phyloP scores from a whole-genome alignment of 2,329 filamentous ascomycete genomes.

The Akanthomyces uredinophilus region DNA sequence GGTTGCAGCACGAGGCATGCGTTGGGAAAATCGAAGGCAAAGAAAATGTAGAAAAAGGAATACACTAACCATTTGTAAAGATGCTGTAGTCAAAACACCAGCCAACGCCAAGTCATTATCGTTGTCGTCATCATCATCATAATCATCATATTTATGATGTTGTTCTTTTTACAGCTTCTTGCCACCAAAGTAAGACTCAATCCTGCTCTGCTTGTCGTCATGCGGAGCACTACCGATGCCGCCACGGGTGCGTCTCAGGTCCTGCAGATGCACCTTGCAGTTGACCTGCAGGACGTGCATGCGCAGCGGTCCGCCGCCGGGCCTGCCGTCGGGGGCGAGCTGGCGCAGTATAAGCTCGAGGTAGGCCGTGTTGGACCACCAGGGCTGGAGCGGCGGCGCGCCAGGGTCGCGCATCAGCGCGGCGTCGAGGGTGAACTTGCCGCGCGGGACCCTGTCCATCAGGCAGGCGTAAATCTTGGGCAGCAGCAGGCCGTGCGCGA shows the following conservation, averaged over 20 bases:
- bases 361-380: slow-evolving; percentile 52
- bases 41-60: slow-evolving; percentile 17
- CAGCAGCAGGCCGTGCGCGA: slow-evolving; percentile 81
- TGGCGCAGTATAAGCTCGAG: slow-evolving; percentile 26
- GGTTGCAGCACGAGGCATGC: slow-evolving; percentile 7
- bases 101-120: not conserved
- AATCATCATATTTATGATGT: slow-evolving; percentile 19
- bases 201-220: slow-evolving; percentile 68
- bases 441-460: slow-evolving; percentile 41
- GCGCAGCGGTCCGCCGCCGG: not conserved
- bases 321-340: slow-evolving; percentile 16
- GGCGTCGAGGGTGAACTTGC: slow-evolving; percentile 4
- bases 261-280: slow-evolving; percentile 63
- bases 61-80: slow-evolving; percentile 34
- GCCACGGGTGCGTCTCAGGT: slow-evolving; percentile 72
- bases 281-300: slow-evolving; percentile 59
- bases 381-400: slow-evolving; percentile 23
- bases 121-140: slow-evolving; percentile 17
- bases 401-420: not conserved
- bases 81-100: not conserved
- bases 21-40: not conserved
- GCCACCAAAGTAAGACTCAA: slow-evolving; percentile 65
- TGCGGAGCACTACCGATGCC: slow-evolving; percentile 75
- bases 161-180: slow-evolving; percentile 22
- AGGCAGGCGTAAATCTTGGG: slow-evolving; percentile 58